Conservation (phyloP, 2,329 filamentous ascomycete genomes). For the Colletotrichum incanum region DNA sequence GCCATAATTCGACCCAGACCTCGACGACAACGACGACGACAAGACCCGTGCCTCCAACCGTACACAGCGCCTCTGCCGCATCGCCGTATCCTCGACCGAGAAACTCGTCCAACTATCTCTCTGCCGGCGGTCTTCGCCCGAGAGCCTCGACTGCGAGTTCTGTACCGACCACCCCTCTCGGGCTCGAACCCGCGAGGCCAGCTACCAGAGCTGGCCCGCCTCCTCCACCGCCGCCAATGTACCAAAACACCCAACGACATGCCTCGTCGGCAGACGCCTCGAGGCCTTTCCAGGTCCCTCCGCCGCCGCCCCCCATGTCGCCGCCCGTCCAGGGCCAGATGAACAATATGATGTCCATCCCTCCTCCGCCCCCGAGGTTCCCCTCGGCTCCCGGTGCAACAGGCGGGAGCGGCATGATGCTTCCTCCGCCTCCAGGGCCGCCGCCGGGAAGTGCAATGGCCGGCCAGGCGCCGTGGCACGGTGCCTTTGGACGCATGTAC, state of each 20-base stretch:
- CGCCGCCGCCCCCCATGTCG: slow-evolving; percentile 71
- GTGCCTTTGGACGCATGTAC: slow-evolving; percentile 68
- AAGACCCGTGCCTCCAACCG: neutral
- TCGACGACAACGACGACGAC: neutral
- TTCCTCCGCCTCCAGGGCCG: slow-evolving; percentile 71
- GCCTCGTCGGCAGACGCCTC: slow-evolving; percentile 63
- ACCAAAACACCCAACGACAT: slow-evolving; percentile 68
- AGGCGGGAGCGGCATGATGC: slow-evolving; percentile 58
- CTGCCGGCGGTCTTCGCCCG: slow-evolving; percentile 40
- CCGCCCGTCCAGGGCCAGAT: slow-evolving; percentile 63
- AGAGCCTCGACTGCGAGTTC: slow-evolving; percentile 42
- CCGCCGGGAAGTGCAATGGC: slow-evolving; percentile 58
- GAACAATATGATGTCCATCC: slow-evolving; percentile 65
- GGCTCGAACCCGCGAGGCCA: slow-evolving; percentile 34
- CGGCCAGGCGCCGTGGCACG: slow-evolving; percentile 65
- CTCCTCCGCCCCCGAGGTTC: slow-evolving; percentile 71
- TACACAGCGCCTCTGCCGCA: slow-evolving; percentile 1
- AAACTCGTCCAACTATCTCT: slow-evolving; percentile 31
- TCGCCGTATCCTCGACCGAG: slow-evolving; percentile 19
- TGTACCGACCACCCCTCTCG: slow-evolving; percentile 35
- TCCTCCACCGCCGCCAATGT: slow-evolving; percentile 62
- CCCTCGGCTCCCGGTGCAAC: slow-evolving; percentile 59
- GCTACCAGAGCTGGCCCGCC: slow-evolving; percentile 41
- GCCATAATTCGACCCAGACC: slow-evolving; percentile 14
- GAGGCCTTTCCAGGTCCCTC: slow-evolving; percentile 70